Conservation (phyloP, 192 early-diverging fungal species). For the Glomus cerebriforme region DNA sequence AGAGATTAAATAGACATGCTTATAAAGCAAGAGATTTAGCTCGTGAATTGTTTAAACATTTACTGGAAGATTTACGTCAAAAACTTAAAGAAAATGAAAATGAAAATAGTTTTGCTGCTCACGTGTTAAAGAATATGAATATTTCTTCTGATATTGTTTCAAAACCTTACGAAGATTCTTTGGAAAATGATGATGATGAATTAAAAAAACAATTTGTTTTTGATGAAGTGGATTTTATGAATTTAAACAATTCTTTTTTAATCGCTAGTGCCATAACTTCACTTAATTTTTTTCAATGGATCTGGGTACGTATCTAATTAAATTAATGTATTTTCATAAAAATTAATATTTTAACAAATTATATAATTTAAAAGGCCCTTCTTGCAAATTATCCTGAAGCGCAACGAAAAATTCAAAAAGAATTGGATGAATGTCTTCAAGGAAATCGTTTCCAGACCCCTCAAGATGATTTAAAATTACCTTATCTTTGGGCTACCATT, state of each 20-base stretch:
- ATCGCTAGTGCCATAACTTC: not conserved
- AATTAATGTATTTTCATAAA: no score
- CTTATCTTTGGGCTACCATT: not conserved
- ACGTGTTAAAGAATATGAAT: not conserved
- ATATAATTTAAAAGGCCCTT: not conserved
- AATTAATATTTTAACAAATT: not conserved
- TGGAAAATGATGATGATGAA: not conserved
- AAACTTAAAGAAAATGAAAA: not conserved
- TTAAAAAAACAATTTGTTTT: not conserved
- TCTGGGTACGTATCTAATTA: not conserved
- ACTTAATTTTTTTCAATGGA: not conserved
- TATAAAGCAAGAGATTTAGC: not conserved
- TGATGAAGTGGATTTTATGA: not conserved
- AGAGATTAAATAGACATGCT: not conserved
- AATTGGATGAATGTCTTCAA: not conserved
- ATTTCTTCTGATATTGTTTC: not conserved
- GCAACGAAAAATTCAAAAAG: slow-evolving; percentile 1
- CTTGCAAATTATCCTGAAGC: not conserved
- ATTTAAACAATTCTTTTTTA: no score
- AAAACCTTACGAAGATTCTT: not conserved
- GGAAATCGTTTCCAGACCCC: not conserved
- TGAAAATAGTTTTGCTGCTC: not conserved
- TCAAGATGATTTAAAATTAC: not conserved
- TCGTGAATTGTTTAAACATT: not conserved
- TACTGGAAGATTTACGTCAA: not conserved